phyloP scores from a whole-genome alignment of 192 early-diverging fungal species.

The Cladochytrium replicatum region DNA sequence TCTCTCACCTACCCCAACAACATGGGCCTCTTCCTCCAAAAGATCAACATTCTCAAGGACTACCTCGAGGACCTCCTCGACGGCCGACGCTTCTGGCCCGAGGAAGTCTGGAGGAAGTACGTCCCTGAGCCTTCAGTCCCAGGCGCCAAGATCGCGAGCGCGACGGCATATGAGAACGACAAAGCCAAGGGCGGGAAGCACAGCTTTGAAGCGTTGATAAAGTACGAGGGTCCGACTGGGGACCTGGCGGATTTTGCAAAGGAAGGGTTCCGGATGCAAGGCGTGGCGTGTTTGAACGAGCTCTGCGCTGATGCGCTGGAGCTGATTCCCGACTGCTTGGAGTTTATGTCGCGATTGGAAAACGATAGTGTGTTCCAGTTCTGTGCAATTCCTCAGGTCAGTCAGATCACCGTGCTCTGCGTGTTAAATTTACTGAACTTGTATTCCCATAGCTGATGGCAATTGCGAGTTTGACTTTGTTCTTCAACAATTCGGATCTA shows the following conservation, averaged over 20 bases:
- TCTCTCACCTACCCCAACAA: conserved; percentile 54
- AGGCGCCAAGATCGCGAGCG: neutral
- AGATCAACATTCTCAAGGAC: conserved; percentile 96
- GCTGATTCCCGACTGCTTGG: conserved; percentile 77
- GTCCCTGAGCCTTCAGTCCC: too few relatives aligned
- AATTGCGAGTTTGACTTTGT: conserved; percentile 75
- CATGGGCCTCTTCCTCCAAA: conserved; percentile 98
- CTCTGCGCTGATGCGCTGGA: conserved; percentile 78
- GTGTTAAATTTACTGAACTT: neutral
- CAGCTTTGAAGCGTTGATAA: conserved; percentile 1
- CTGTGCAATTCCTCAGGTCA: conserved; percentile 96
- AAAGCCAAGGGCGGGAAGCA: conserved; percentile 5
- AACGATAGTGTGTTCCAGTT: conserved; percentile 84
- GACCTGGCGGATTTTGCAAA: conserved; percentile 60
- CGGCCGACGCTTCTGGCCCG: conserved; percentile 92
- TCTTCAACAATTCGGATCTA: conserved; percentile 77
- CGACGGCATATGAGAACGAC: neutral
- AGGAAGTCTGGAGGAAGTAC: conserved; percentile 85
- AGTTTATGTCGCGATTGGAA: conserved; percentile 67
- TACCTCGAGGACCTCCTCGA: conserved; percentile 84
- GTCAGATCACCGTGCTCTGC: conserved; percentile 4
- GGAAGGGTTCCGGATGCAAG: conserved; percentile 55
- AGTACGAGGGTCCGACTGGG: conserved; percentile 23
- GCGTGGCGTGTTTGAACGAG: conserved; percentile 74
- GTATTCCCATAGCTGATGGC: conserved; percentile 64